Evolutionary conservation across 306 rosid genomes (phyloP).

Genomic region (Prunus salicina): DNA sequence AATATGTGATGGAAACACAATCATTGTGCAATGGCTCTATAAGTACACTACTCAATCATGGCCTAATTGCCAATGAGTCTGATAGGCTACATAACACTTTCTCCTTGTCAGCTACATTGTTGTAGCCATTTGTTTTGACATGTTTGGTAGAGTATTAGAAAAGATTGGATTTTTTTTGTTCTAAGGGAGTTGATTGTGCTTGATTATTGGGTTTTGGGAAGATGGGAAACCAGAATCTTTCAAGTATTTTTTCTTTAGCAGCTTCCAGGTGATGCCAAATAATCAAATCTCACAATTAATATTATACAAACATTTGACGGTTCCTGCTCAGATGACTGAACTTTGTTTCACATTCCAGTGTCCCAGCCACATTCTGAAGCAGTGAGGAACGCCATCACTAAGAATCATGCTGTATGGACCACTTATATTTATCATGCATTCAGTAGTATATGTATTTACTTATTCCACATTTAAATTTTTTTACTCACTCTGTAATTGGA

Average conservation of each 20-base stretch:
- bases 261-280: not conserved
- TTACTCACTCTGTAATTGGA: not conserved
- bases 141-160: no score
- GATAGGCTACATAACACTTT: not conserved
- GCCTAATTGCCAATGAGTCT: not conserved
- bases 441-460: slow-evolving; percentile 3
- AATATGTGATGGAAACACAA: not conserved
- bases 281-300: slow-evolving; percentile 1
- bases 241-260: not conserved
- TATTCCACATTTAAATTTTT: slow-evolving; percentile 2
- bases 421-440: slow-evolving; percentile 17
- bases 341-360: slow-evolving; percentile 50
- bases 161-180: not conserved
- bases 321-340: slow-evolving; percentile 33
- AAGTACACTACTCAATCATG: not conserved
- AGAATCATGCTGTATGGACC: slow-evolving; percentile 70
- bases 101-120: not conserved
- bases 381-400: slow-evolving; percentile 61
- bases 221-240: not conserved
- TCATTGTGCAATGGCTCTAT: not conserved
- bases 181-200: not conserved
- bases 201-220: not conserved
- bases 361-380: slow-evolving; percentile 57
- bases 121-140: not conserved
- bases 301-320: not conserved